Evolutionary conservation across 2,329 filamentous ascomycete species (phyloP), one percentile per base, ranked within the genome.

Genomic region (Bipolaris gigantea): DNA sequence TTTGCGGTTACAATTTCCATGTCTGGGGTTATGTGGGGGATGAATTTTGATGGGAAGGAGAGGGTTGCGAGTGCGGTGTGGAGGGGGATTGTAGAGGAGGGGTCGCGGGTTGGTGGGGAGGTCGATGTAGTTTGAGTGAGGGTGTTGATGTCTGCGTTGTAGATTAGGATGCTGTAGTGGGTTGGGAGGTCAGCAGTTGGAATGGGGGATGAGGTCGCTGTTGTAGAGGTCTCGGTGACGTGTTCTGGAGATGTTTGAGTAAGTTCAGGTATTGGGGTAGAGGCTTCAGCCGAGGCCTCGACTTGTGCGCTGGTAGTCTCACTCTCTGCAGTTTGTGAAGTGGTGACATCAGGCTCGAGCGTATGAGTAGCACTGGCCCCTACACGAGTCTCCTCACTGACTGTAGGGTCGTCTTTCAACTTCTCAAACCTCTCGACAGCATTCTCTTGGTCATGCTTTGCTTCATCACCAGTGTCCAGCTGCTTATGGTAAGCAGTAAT

Each of bases 1-100:
- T 64, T 70, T 1, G 63, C 63, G n/a, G 50, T 63, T 19, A 72
- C 53, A 11, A 73, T 57, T 39, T 73, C 69, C 19, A 66, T 64
- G 16, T 57, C 57, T 0, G 56, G 25, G 0, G 63, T 61, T 2
- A 75, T 64, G 43, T 71, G 57, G 1, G 70, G 69, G 7, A 74
- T 48, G 43, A 73, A 73, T 36, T 65, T 69, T 9, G 62, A 57
- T 0, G 70, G 71, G 5, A 56, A 43, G 11, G 64, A 59, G 25
- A 74, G 66, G 1, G 52, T 56, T 4, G 62, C 52, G 19, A 75
- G 57, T 4, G 72, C 70, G 48, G 62, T 56, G 19, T 68, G 63
- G 4, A 73, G 46, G 23, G 68, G 63, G 9, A 75, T 55, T 19
- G 55, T 9, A 5, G 61, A 54, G 5, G 60, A 53, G 8, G 50